Conservation (phyloP, 2,329 filamentous ascomycete genomes). For the Fusarium concolor region DNA sequence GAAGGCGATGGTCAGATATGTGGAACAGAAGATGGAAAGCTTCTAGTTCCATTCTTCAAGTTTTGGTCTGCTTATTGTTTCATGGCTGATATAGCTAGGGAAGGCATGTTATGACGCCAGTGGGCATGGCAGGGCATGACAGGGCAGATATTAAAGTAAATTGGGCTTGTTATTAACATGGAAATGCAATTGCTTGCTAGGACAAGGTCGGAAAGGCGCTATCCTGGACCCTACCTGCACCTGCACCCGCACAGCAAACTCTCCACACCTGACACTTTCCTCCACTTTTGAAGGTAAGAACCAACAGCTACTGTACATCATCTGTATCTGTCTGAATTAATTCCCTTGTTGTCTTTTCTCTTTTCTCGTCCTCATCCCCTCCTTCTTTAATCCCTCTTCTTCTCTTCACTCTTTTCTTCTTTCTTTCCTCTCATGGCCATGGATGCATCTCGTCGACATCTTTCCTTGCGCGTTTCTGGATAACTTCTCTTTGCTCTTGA, state of each 20-base stretch:
- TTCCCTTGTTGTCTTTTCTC: neutral
- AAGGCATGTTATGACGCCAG: neutral
- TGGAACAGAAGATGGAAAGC: neutral
- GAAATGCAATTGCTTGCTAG: neutral
- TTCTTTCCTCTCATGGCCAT: slow-evolving; percentile 11
- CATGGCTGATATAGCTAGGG: neutral
- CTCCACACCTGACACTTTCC: slow-evolving; percentile 11
- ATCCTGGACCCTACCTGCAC: slow-evolving; percentile 22
- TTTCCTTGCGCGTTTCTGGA: neutral
- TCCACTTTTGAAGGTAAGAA: slow-evolving; percentile 11
- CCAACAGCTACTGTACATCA: neutral
- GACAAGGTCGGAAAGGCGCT: neutral
- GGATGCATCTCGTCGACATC: slow-evolving; percentile 9
- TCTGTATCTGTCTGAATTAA: neutral
- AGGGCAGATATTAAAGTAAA: too few relatives aligned
- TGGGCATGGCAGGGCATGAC: too few relatives aligned
- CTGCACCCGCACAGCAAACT: slow-evolving; percentile 15
- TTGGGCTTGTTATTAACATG: neutral
- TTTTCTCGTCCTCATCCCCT: slow-evolving; percentile 13
- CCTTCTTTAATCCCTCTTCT: neutral
- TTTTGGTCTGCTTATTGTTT: too few relatives aligned
- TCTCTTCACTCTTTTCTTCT: neutral
- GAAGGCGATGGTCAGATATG: slow-evolving; percentile 9
- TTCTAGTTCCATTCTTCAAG: slow-evolving; percentile 6
- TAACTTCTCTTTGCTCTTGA: slow-evolving; percentile 4